Base-by-base conservation (phyloP, 2,329 filamentous ascomycete species). In the Dactylella cylindrospora region DNA sequence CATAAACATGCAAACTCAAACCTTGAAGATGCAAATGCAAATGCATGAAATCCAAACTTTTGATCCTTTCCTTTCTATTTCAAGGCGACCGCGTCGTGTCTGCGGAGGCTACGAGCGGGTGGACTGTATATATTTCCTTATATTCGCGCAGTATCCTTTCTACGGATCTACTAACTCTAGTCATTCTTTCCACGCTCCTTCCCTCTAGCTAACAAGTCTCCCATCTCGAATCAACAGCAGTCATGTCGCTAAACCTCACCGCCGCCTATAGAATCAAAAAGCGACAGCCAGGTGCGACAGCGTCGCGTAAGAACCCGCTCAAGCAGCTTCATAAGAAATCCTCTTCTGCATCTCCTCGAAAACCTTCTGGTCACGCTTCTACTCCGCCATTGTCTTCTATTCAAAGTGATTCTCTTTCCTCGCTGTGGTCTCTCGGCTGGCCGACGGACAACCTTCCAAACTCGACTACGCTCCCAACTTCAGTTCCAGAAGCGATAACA, bases 251-350 rank as follows among this genome's bases (percentile, higher is more conserved):
- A 13, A 54, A 54, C 17, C 25, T 62, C 17, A 62, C 57, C 7
- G 29, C 57, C 7, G 13, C 29, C 4, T 53, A 43, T 13, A 36
- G 49, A 13, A 44, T 54, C 31, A 57, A 57, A 29, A 62, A 54
- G 29, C 40, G 20, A 5, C 19, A 20, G 9, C 54, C 39, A 25
- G 54, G 54, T 12, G 54, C 36, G 17, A n/a, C 45, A 12, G 26
- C 43, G 15, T 23, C 33, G 19, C 41, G 39, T 13, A 54, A 52
- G 39, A 62, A 62, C 41, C 57, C 57, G 26, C 57, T 62, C 12
- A 49, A 49, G 31, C 49, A 54, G 19, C 57, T 62, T 20, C 57
- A 36, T 40, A 47, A 43, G 15, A 57, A 57, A 19, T 13, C 51
- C 2, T 33, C 33, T 26, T 47, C 29, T 32, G 44, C 35, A 47